Evolutionary conservation across 139 green algal genomes (phyloP).

Genomic region (Tetraselmis striata): DNA sequence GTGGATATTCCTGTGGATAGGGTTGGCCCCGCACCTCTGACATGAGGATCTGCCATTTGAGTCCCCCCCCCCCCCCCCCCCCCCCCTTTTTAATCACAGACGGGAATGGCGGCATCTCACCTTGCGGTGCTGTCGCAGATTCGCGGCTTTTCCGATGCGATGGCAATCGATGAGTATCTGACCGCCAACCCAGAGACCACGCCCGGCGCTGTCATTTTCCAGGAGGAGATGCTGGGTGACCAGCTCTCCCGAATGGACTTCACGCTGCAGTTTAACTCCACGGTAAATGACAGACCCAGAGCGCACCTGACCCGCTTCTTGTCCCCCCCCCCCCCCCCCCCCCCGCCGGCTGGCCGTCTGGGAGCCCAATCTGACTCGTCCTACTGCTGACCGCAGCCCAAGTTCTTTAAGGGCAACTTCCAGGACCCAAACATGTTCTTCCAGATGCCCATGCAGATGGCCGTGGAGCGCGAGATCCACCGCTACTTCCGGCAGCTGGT

Average conservation of each 20-base stretch:
- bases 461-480: slow-evolving; percentile 54
- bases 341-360: too few relatives aligned
- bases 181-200: slow-evolving; percentile 41
- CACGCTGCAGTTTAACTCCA: slow-evolving; percentile 58
- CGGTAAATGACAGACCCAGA: too few relatives aligned
- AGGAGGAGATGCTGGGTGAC: not conserved
- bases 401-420: slow-evolving; percentile 56
- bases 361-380: too few relatives aligned
- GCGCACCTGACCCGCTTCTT: too few relatives aligned
- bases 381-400: too few relatives aligned
- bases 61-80: too few relatives aligned
- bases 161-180: slow-evolving; percentile 52
- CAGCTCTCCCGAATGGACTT: slow-evolving; percentile 28
- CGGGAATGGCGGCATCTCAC: too few relatives aligned
- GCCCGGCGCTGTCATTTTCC: slow-evolving; percentile 38
- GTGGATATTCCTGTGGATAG: not conserved
- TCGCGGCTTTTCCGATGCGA: not conserved
- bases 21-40: too few relatives aligned
- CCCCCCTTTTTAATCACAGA: too few relatives aligned
- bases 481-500: slow-evolving; percentile 19
- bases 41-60: too few relatives aligned
- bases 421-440: slow-evolving; percentile 55
- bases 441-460: slow-evolving; percentile 61
- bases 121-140: not conserved
- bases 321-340: too few relatives aligned